A percentile compares a stretch with the other conserved stretches of the same genome.
phyloP scores from a whole-genome alignment of 2,329 filamentous ascomycete genomes.

The Phaeosphaeriaceae sp. region DNA sequence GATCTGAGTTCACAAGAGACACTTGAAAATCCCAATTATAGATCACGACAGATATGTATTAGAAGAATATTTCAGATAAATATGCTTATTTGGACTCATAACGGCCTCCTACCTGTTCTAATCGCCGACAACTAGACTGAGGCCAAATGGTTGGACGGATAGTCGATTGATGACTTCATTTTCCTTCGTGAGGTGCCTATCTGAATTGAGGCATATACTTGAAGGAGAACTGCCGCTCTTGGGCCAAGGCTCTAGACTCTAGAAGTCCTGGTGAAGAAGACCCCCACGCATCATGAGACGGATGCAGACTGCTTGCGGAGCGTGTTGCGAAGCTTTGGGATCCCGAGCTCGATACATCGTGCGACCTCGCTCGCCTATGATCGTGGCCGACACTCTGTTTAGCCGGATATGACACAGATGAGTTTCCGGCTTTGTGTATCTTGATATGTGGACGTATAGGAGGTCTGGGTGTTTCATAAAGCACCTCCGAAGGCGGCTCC shows the following conservation, averaged over 20 bases:
- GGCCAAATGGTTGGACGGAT: no score
- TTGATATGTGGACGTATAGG: neutral
- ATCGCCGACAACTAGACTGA: no score
- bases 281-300: neutral
- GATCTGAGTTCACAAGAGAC: constrained; percentile 57
- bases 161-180: no score
- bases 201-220: no score
- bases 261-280: neutral
- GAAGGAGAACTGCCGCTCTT: no score
- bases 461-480: neutral
- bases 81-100: neutral
- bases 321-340: neutral
- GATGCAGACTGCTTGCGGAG: neutral
- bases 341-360: neutral
- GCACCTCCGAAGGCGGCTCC: neutral
- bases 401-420: neutral
- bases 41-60: neutral
- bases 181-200: no score
- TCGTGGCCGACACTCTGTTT: neutral
- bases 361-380: neutral
- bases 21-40: neutral
- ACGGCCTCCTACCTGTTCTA: neutral
- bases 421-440: neutral
- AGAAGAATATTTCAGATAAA: neutral
- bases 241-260: neutral